Conservation (phyloP, 495 filamentous ascomycete genomes). For the Annulohypoxylon nitens region DNA sequence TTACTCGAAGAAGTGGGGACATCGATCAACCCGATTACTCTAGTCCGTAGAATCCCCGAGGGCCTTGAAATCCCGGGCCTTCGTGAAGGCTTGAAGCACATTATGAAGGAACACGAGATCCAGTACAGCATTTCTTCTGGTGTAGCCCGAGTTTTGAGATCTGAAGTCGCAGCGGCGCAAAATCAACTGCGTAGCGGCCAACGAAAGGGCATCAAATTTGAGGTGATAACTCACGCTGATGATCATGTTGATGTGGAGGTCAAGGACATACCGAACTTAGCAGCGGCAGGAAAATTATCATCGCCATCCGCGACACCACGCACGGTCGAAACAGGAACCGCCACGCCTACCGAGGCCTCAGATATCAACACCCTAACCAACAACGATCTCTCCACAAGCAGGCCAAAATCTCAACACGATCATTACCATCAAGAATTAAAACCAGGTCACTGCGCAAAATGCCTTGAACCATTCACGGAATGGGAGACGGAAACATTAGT, state of each 20-base stretch:
- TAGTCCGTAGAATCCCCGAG: slow-evolving; percentile 91
- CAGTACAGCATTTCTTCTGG: slow-evolving; percentile 91
- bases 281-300: slow-evolving; percentile 28
- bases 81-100: slow-evolving; percentile 81
- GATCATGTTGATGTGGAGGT: slow-evolving; percentile 57
- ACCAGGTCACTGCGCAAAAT: slow-evolving; percentile 72
- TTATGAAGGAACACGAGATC: slow-evolving; percentile 94
- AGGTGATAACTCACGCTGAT: slow-evolving; percentile 67
- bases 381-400: slow-evolving; percentile 11
- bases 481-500: slow-evolving; percentile 82
- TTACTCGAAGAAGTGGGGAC: slow-evolving; percentile 94
- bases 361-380: slow-evolving; percentile 52
- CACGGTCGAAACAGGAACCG: slow-evolving; percentile 51
- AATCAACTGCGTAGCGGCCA: slow-evolving; percentile 80
- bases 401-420: slow-evolving; percentile 36
- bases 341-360: slow-evolving; percentile 43
- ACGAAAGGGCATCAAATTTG: slow-evolving; percentile 87
- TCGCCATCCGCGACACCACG: slow-evolving; percentile 47
- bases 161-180: slow-evolving; percentile 89
- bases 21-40: slow-evolving; percentile 86
- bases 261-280: slow-evolving; percentile 43
- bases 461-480: slow-evolving; percentile 69
- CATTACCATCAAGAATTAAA: slow-evolving; percentile 48
- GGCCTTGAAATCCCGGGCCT: slow-evolving; percentile 92
- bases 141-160: slow-evolving; percentile 85